phyloP scores from a whole-genome alignment of 1,284 basidiomycete genomes.

The Pisolithus thermaeus region DNA sequence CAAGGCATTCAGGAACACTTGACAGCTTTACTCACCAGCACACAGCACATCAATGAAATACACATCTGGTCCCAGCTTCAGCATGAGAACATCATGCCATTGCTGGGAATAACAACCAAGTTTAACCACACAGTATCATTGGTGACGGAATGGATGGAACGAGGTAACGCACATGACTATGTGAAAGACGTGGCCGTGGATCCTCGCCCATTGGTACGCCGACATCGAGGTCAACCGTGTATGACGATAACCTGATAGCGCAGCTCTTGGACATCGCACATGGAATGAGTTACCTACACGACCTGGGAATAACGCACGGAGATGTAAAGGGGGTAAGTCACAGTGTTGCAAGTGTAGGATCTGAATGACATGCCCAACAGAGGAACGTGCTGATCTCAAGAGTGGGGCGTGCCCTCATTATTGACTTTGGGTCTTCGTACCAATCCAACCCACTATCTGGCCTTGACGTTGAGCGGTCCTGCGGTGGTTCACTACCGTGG shows the following conservation, averaged over 20 bases:
- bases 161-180: not conserved
- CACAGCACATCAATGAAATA: slow-evolving; percentile 1
- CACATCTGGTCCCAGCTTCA: slow-evolving; percentile 1
- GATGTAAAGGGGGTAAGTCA: not conserved
- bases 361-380: not conserved
- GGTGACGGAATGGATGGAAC: slow-evolving; percentile 5
- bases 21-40: not conserved
- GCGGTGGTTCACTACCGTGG: not conserved
- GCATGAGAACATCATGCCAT: slow-evolving; percentile 3
- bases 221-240: no score
- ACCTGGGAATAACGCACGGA: not conserved
- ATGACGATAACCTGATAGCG: not conserved
- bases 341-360: not conserved
- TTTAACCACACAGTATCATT: slow-evolving; percentile 3
- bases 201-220: not conserved
- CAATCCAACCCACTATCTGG: not conserved
- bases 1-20: no score
- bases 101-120: not conserved
- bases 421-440: not conserved
- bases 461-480: no score
- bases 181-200: not conserved
- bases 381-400: not conserved
- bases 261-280: not conserved
- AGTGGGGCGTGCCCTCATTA: not conserved
- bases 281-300: not conserved